These are phyloP conservation scores for Blastobotrys terrestris DNA, from an alignment of 805 yeast genomes.

Conservation along the genomic window DNA sequence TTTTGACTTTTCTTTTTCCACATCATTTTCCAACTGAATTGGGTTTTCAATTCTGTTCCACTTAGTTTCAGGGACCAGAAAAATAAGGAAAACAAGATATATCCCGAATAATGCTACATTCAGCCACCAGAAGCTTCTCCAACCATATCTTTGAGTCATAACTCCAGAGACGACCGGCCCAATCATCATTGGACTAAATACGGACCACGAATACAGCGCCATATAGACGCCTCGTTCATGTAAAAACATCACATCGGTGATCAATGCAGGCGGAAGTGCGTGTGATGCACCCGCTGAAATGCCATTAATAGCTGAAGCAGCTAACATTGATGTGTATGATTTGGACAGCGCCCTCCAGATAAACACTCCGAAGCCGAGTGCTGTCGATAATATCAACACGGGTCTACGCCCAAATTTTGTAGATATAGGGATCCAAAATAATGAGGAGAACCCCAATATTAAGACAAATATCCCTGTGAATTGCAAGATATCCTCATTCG, in stretches of 20 bases:
- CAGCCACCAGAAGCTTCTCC: conserved; percentile 13
- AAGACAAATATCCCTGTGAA: conserved; percentile 40
- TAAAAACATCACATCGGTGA: conserved; percentile 40
- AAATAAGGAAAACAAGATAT: conserved; percentile 1
- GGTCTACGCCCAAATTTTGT: conserved; percentile 10
- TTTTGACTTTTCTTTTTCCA: neutral
- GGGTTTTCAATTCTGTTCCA: conserved; percentile 1
- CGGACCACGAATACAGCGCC: conserved; percentile 38
- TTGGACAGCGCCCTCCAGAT: conserved; percentile 36
- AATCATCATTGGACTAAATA: conserved; percentile 29
- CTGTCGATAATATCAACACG: conserved; percentile 26
- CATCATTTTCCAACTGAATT: neutral
- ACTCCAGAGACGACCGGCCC: conserved; percentile 12
- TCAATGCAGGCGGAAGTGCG: conserved; percentile 45
- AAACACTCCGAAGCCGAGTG: conserved; percentile 40
- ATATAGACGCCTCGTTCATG: conserved; percentile 42
- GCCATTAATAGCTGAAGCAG: conserved; percentile 44
- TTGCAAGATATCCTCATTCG: conserved; percentile 4
- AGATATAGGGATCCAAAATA: conserved; percentile 42
- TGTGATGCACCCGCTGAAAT: conserved; percentile 43
- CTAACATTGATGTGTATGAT: conserved; percentile 34
- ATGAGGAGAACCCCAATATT: conserved; percentile 49
- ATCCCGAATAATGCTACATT: conserved; percentile 7
- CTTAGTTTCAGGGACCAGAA: conserved; percentile 9
- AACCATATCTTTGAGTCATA: conserved; percentile 9